Evolutionary conservation across 1,139 yeast species (phyloP).

Genomic region (Debaryomyces singareniensis): DNA sequence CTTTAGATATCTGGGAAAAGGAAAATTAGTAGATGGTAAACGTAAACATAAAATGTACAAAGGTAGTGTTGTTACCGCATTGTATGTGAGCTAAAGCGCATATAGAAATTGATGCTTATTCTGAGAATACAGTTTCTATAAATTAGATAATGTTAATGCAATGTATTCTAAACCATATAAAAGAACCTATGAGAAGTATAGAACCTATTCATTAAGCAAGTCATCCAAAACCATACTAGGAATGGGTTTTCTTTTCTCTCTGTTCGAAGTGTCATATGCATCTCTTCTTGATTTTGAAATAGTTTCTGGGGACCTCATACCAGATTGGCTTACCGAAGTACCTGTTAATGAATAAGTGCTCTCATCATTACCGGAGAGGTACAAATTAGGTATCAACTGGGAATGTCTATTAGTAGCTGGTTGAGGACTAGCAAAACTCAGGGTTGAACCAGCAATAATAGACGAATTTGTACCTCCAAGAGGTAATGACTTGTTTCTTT

Average conservation of each 20-base stretch:
- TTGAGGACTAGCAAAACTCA: slow-evolving; percentile 18
- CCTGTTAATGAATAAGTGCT: slow-evolving; percentile 24
- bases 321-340: slow-evolving; percentile 6
- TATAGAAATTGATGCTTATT: too few relatives aligned
- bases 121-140: too few relatives aligned
- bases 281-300: slow-evolving; percentile 3
- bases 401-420: slow-evolving; percentile 27
- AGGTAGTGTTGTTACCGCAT: too few relatives aligned
- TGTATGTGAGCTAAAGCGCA: too few relatives aligned
- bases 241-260: slow-evolving; percentile 27
- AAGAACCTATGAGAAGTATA: too few relatives aligned
- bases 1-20: too few relatives aligned
- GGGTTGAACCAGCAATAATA: slow-evolving; percentile 20
- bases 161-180: too few relatives aligned
- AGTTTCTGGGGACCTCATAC: slow-evolving; percentile 7
- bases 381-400: slow-evolving; percentile 29
- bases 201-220: slow-evolving; percentile 42
- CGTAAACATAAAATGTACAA: too few relatives aligned
- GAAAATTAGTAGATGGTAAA: too few relatives aligned
- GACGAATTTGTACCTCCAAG: slow-evolving; percentile 19
- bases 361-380: slow-evolving; percentile 28
- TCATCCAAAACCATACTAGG: slow-evolving; percentile 57
- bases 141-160: too few relatives aligned
- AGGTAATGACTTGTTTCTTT: slow-evolving; percentile 18
- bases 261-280: not conserved